phyloP scores from a whole-genome alignment of 169 alveolate genomes.

The Plasmodium gonderi region DNA sequence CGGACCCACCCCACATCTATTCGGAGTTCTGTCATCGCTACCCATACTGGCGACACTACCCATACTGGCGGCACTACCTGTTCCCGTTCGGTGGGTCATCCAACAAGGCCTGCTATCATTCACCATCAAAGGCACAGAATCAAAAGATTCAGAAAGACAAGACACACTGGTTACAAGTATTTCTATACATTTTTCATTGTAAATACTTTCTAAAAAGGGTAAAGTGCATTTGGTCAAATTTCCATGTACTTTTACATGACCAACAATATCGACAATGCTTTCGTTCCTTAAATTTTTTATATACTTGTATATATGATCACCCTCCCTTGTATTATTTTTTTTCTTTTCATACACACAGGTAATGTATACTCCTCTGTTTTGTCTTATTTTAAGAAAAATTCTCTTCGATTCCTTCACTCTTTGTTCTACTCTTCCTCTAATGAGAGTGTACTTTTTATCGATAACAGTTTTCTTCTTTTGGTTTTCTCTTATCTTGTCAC shows the following conservation, averaged over 20 bases:
- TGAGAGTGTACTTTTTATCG: background rate
- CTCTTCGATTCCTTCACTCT: conserved; percentile 29
- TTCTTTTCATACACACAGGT: conserved; percentile 50
- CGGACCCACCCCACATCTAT: background rate
- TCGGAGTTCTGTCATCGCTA: background rate
- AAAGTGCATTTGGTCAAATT: background rate
- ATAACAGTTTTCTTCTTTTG: background rate
- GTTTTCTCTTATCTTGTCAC: background rate
- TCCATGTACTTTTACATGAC: conserved; percentile 27
- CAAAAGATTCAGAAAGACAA: conserved; percentile 29
- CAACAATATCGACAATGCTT: conserved; percentile 36
- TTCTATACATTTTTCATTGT: conserved; percentile 19
- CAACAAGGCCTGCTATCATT: background rate
- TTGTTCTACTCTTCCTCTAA: conserved; percentile 42
- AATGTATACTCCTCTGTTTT: conserved; percentile 7
- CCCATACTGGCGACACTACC: background rate
- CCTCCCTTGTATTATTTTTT: background rate
- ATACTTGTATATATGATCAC: conserved; percentile 17
- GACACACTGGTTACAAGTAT: background rate
- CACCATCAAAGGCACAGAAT: background rate
- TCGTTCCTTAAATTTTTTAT: conserved; percentile 52
- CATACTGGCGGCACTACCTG: background rate
- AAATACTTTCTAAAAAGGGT: conserved; percentile 37
- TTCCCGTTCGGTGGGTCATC: background rate
- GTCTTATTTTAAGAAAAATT: conserved; percentile 43